phyloP scores from a whole-genome alignment of 208 protist genomes.

The Leptomonas seymouri region DNA sequence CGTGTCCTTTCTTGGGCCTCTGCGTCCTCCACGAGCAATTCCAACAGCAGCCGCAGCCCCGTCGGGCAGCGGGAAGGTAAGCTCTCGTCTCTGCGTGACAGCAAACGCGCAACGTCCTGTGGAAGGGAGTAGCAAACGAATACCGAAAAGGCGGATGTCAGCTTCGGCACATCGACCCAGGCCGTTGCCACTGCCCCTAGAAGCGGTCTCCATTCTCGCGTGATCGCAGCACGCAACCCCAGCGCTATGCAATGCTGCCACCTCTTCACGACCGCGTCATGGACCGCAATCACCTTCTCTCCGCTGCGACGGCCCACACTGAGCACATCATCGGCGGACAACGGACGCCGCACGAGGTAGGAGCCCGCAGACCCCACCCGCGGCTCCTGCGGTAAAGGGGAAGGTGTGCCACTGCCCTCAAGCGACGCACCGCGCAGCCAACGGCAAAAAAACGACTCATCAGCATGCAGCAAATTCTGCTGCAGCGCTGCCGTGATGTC shows the following conservation, averaged over 20 bases:
- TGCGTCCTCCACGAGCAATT: slow-evolving; percentile 45
- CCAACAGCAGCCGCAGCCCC: slow-evolving; percentile 50
- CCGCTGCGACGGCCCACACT: slow-evolving; percentile 26
- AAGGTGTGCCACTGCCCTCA: not conserved
- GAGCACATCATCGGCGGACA: slow-evolving; percentile 24
- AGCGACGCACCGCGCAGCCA: slow-evolving; percentile 21
- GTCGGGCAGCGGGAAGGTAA: slow-evolving; percentile 37
- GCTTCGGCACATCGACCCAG: slow-evolving; percentile 20
- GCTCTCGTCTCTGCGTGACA: slow-evolving; percentile 25
- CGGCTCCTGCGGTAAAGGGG: not conserved
- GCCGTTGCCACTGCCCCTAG: slow-evolving; percentile 15
- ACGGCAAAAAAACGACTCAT: slow-evolving; percentile 61
- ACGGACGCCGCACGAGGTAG: not conserved
- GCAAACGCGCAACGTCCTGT: slow-evolving; percentile 22
- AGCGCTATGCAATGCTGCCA: slow-evolving; percentile 11
- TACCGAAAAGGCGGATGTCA: slow-evolving; percentile 15
- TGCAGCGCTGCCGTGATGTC: slow-evolving; percentile 31
- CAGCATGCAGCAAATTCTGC: slow-evolving; percentile 39
- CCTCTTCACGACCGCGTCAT: slow-evolving; percentile 29
- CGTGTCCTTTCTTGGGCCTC: not conserved
- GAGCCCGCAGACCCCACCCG: slow-evolving; percentile 6
- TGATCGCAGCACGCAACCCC: slow-evolving; percentile 5
- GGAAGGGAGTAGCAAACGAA: slow-evolving; percentile 24
- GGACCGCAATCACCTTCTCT: slow-evolving; percentile 24
- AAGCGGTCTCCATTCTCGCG: slow-evolving; percentile 29